These are phyloP conservation scores for Striga asiatica DNA, from an alignment of 257 asterid genomes.

Conservation along the genomic window DNA sequence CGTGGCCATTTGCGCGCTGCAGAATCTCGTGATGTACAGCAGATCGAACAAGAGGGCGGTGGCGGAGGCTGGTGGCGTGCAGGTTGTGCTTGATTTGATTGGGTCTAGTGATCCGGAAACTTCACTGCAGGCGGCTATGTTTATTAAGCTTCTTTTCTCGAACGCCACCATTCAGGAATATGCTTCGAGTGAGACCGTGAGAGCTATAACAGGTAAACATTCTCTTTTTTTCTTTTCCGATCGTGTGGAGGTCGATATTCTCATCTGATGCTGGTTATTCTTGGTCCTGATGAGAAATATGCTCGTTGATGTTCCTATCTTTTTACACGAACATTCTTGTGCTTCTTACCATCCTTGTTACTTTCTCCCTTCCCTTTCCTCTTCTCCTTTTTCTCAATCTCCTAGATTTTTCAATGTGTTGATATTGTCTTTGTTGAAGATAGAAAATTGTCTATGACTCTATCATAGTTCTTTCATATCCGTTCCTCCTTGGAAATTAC, in stretches of 20 bases:
- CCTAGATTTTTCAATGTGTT: too few species aligned
- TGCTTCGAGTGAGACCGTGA: conserved; percentile 98
- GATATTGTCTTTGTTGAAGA: too few species aligned
- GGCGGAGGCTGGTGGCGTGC: conserved; percentile 99
- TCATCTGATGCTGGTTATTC: not conserved
- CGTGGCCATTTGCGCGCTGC: conserved; percentile 89
- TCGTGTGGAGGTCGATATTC: too few species aligned
- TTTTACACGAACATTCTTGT: not conserved
- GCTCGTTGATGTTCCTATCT: not conserved
- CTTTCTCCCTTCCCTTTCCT: too few species aligned
- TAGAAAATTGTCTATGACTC: too few species aligned
- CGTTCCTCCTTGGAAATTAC: too few species aligned
- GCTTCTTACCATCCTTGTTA: too few species aligned
- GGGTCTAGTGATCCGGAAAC: conserved; percentile 93
- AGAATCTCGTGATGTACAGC: conserved; percentile 94
- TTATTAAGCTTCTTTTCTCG: conserved; percentile 82
- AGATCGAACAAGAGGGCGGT: conserved; percentile 94
- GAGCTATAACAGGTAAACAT: conserved; percentile 84
- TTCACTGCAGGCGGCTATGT: conserved; percentile 97
- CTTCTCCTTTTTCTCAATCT: too few species aligned
- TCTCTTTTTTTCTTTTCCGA: conserved; percentile 7
- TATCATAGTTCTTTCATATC: too few species aligned
- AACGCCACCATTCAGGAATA: conserved; percentile 95
- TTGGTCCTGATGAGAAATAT: not conserved
- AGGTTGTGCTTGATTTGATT: conserved; percentile 90